Percentiles rank a stretch among this genome's conserved stretches.
These are phyloP conservation scores for Pythium rhizo-oryzae DNA, from an alignment of 352 stramenopile genomes.

Conservation along the genomic window DNA sequence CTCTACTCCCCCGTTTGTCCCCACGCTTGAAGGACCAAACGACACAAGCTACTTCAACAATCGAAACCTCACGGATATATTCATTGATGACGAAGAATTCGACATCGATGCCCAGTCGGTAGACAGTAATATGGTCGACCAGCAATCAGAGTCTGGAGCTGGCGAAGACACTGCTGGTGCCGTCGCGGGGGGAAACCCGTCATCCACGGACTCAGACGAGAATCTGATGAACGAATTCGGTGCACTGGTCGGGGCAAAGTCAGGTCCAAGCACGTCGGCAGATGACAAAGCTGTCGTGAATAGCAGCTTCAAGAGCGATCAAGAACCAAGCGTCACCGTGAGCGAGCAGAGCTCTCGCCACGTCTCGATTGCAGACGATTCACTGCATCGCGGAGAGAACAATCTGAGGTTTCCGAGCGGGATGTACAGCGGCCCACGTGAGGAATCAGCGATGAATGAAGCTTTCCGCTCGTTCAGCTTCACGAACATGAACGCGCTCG, in stretches of 20 bases:
- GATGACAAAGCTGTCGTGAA: conserved; percentile 5
- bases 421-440: conserved; percentile 52
- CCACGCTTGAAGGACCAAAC: conserved; percentile 80
- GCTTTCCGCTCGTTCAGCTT: conserved; percentile 83
- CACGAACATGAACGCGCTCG: conserved; percentile 87
- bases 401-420: conserved; percentile 63
- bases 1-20: conserved; percentile 83
- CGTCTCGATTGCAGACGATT: neutral
- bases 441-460: conserved; percentile 49
- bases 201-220: conserved; percentile 19
- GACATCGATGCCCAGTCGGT: conserved; percentile 52
- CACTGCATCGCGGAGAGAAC: conserved; percentile 24
- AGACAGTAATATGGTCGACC: conserved; percentile 28
- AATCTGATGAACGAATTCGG: conserved; percentile 26
- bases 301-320: conserved; percentile 27
- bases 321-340: conserved; percentile 20
- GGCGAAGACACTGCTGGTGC: neutral
- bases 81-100: conserved; percentile 85
- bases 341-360: conserved; percentile 15
- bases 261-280: neutral
- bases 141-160: conserved; percentile 16
- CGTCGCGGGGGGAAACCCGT: neutral
- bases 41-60: conserved; percentile 94
- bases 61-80: conserved; percentile 82
- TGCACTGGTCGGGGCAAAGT: conserved; percentile 5